Conservation (phyloP, 75 land plant species). For the Sequoiadendron giganteum region DNA sequence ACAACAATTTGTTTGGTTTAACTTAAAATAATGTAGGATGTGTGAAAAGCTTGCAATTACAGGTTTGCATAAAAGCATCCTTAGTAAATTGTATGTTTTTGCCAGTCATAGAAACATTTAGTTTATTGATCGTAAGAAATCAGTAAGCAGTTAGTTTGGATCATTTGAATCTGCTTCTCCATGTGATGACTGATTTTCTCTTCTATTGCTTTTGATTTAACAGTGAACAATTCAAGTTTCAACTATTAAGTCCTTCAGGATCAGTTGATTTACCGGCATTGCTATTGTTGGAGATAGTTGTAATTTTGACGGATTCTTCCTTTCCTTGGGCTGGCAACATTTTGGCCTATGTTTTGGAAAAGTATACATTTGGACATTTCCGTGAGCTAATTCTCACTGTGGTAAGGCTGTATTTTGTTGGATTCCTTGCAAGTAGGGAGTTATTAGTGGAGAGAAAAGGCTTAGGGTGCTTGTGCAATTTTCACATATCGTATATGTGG, state of each 20-base stretch:
- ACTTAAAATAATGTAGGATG: no score
- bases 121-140: neutral
- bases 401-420: constrained; percentile 14
- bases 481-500: neutral
- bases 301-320: constrained; percentile 43
- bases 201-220: neutral
- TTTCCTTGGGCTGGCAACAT: constrained; percentile 68
- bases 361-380: constrained; percentile 47
- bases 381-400: constrained; percentile 59
- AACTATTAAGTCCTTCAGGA: constrained; percentile 28
- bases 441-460: neutral
- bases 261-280: constrained; percentile 27
- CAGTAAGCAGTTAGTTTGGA: neutral
- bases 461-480: neutral
- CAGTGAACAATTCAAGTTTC: constrained; percentile 42
- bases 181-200: neutral
- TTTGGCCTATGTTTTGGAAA: constrained; percentile 52
- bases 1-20: neutral
- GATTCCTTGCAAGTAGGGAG: neutral
- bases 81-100: neutral
- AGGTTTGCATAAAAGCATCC: no score
- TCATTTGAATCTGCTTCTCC: neutral
- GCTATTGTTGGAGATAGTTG: constrained; percentile 59
- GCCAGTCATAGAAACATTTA: neutral
- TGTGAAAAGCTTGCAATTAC: no score